Conservation (phyloP, 768 basidiomycete species). For the Xerocomellus amylosporus region DNA sequence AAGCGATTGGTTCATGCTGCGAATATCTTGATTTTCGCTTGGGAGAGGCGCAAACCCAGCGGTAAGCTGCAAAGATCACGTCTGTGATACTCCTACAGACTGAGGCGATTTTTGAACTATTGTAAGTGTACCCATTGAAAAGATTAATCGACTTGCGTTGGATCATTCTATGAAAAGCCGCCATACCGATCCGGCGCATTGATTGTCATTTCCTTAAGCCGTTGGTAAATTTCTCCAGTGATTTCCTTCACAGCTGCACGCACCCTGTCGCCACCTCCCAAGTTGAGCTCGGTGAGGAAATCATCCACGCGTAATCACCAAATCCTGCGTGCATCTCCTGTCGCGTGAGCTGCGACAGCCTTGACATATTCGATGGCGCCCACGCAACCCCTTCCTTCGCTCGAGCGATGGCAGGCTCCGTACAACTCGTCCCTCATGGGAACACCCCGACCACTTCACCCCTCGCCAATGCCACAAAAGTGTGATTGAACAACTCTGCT, state of each 20-base stretch:
- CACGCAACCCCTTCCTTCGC: constrained; percentile 63
- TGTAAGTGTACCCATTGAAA: constrained; percentile 53
- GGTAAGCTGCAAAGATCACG: constrained; percentile 36
- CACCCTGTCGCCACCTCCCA: constrained; percentile 36
- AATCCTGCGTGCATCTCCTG: constrained; percentile 27
- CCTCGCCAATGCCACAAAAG: constrained; percentile 51
- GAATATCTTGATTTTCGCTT: constrained; percentile 12
- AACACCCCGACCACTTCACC: constrained; percentile 66
- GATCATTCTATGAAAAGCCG: constrained; percentile 14
- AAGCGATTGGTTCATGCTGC: constrained; percentile 42
- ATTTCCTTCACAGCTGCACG: constrained; percentile 56
- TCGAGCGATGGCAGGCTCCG: constrained; percentile 50
- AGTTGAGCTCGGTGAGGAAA: not conserved
- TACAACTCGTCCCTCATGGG: constrained; percentile 59
- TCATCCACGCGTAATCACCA: constrained; percentile 37
- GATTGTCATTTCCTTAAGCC: constrained; percentile 52
- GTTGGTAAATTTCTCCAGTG: constrained; percentile 47
- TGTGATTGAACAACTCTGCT: constrained; percentile 51
- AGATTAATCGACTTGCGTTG: constrained; percentile 4
- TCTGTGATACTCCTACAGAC: constrained; percentile 54
- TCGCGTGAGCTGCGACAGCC: constrained; percentile 31
- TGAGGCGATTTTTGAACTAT: constrained; percentile 54
- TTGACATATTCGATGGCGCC: constrained; percentile 70
- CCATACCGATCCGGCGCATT: constrained; percentile 71
- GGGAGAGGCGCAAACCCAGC: constrained; percentile 18